Percentiles rank a stretch among this genome's conserved stretches.
Evolutionary conservation across 192 early-diverging fungal species (phyloP).

Genomic region (Paraglomus occultum): DNA sequence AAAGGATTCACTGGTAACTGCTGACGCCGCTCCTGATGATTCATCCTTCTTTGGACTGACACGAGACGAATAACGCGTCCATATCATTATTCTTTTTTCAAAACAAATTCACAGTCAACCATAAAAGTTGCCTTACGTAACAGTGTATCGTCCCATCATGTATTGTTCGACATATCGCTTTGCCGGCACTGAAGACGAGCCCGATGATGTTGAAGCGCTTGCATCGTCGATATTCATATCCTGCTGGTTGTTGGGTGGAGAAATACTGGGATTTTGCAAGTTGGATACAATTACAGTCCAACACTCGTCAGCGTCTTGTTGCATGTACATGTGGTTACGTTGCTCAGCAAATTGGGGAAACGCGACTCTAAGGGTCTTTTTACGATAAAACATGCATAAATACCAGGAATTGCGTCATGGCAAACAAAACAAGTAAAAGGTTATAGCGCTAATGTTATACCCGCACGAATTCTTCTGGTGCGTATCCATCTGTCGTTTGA

Average conservation of each 20-base stretch:
- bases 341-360: constrained; percentile 89
- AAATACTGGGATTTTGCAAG: constrained; percentile 58
- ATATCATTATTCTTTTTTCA: not conserved
- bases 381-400: not conserved
- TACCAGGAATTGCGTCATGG: not conserved
- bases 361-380: constrained; percentile 63
- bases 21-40: constrained; percentile 67
- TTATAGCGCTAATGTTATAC: constrained; percentile 32
- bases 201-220: constrained; percentile 24
- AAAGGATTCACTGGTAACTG: constrained; percentile 66
- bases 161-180: constrained; percentile 74
- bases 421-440: not conserved
- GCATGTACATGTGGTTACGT: constrained; percentile 72
- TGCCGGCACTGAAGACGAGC: not conserved
- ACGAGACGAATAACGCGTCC: not conserved
- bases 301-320: constrained; percentile 99
- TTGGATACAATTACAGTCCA: constrained; percentile 84
- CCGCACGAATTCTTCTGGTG: constrained; percentile 79
- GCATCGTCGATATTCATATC: constrained; percentile 18
- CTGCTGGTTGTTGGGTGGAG: constrained; percentile 25
- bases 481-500: constrained; percentile 65
- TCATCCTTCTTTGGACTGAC: constrained; percentile 73
- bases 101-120: not conserved
- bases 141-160: constrained; percentile 70
- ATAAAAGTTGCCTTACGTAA: constrained; percentile 35